phyloP scores from a whole-genome alignment of 73 alveolate species.

The Paramecium caudatum region DNA sequence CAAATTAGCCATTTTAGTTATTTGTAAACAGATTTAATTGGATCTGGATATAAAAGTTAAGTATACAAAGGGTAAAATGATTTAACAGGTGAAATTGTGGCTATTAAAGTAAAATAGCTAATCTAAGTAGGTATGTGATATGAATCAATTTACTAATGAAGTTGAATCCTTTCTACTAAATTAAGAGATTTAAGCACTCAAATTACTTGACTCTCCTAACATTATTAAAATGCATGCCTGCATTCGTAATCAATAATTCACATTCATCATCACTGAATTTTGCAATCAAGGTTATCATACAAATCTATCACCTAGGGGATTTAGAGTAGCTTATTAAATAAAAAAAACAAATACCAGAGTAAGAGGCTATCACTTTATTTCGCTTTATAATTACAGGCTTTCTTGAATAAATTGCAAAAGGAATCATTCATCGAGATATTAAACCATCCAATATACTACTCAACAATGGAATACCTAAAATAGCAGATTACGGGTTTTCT shows the following conservation, averaged over 20 bases:
- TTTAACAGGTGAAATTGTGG: constrained; percentile 49
- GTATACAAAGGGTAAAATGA: constrained; percentile 47
- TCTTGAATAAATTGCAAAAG: constrained; percentile 47
- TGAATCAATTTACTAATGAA: constrained; percentile 67
- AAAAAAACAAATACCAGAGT: constrained; percentile 53
- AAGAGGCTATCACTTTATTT: constrained; percentile 20
- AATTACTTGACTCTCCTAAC: constrained; percentile 50
- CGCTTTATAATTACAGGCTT: constrained; percentile 54
- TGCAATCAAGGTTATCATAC: constrained; percentile 65
- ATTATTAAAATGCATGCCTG: constrained; percentile 40
- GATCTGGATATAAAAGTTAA: constrained; percentile 31
- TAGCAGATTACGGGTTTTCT: constrained; percentile 78
- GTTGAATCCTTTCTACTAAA: constrained; percentile 50
- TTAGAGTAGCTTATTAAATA: constrained; percentile 9
- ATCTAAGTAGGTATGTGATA: constrained; percentile 28
- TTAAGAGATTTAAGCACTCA: constrained; percentile 61
- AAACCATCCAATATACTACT: constrained; percentile 76
- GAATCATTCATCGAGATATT: constrained; percentile 79
- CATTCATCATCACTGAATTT: constrained; percentile 68
- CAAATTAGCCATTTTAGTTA: constrained; percentile 49
- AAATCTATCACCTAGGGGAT: constrained; percentile 27
- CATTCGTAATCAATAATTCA: neutral
- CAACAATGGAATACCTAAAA: constrained; percentile 67
- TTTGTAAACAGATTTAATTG: constrained; percentile 20
- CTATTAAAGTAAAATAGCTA: constrained; percentile 67